These are phyloP conservation scores for Sporisorium scitamineum DNA, from an alignment of 1,284 basidiomycete genomes.

Conservation along the genomic window DNA sequence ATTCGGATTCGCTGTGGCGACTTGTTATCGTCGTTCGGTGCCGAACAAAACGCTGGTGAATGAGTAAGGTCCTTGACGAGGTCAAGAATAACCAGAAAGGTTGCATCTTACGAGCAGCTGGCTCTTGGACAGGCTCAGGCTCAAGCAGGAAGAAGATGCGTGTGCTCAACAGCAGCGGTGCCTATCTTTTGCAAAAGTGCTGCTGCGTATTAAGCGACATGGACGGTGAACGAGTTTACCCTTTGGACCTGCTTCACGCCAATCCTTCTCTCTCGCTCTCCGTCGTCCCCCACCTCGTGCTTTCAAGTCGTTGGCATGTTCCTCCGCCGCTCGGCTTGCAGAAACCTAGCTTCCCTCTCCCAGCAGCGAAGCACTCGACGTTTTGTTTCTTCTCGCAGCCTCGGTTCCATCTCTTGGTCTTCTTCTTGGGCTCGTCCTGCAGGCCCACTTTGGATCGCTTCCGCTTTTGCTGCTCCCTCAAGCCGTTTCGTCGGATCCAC, in stretches of 20 bases:
- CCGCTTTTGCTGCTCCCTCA: conserved; percentile 10
- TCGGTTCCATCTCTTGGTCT: conserved; percentile 15
- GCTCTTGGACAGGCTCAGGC: neutral
- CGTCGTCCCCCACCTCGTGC: neutral
- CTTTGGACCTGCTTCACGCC: conserved; percentile 1
- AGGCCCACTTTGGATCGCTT: conserved; percentile 1
- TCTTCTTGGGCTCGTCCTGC: conserved; percentile 16
- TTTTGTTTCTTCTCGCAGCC: conserved; percentile 5
- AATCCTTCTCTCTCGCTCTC: conserved; percentile 1
- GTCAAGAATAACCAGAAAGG: neutral
- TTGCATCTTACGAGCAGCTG: neutral
- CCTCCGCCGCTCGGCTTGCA: conserved; percentile 47
- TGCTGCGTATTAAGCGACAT: conserved; percentile 3
- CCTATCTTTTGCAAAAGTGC: neutral
- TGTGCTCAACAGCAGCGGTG: too few species aligned
- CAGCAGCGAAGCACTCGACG: conserved; percentile 38
- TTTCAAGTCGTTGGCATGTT: conserved; percentile 47
- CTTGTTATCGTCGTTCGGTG: neutral
- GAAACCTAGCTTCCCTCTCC: conserved; percentile 42
- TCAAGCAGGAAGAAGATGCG: too few species aligned
- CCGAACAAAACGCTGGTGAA: neutral
- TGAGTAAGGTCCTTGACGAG: neutral
- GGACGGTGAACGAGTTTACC: neutral
- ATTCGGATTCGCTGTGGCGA: neutral
- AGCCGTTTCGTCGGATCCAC: conserved; percentile 6